A percentile compares a stretch with the other conserved stretches of the same genome.
Conservation (phyloP, 2,329 filamentous ascomycete genomes). For the Fusarium protoensiforme region DNA sequence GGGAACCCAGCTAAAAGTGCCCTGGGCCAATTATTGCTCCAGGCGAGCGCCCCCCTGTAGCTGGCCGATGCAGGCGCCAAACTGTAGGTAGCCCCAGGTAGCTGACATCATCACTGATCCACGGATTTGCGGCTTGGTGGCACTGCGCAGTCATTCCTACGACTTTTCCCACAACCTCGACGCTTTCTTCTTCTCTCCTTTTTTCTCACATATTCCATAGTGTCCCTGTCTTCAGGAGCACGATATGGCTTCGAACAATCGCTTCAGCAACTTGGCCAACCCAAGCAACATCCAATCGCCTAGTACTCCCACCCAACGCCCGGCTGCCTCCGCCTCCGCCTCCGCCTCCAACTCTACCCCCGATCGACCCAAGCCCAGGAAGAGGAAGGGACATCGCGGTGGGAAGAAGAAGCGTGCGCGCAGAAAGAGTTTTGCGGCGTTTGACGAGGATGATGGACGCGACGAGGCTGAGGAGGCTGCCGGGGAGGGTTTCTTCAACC, state of each 20-base stretch:
- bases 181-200: not conserved
- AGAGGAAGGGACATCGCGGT: conserved; percentile 77
- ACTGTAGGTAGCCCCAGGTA: conserved; percentile 5
- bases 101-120: conserved; percentile 44
- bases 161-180: not conserved
- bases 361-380: conserved; percentile 57
- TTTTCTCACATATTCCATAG: conserved; percentile 4
- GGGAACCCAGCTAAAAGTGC: conserved; percentile 13
- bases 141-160: conserved; percentile 10
- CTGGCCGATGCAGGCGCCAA: not conserved
- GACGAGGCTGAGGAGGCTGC: conserved; percentile 49
- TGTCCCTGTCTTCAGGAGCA: not conserved
- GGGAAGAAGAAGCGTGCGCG: conserved; percentile 82
- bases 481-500: conserved; percentile 60
- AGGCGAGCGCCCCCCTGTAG: not conserved
- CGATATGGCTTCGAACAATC: conserved; percentile 48
- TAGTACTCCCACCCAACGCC: conserved; percentile 10
- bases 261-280: conserved; percentile 42
- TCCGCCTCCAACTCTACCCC: conserved; percentile 22
- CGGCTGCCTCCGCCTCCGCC: conserved; percentile 29
- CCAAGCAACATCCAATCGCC: conserved; percentile 24
- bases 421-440: conserved; percentile 81
- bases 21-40: conserved; percentile 1
- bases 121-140: not conserved
- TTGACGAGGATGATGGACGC: conserved; percentile 64